Conservation (phyloP, 2,329 filamentous ascomycete genomes). For the Nemania sp. region DNA sequence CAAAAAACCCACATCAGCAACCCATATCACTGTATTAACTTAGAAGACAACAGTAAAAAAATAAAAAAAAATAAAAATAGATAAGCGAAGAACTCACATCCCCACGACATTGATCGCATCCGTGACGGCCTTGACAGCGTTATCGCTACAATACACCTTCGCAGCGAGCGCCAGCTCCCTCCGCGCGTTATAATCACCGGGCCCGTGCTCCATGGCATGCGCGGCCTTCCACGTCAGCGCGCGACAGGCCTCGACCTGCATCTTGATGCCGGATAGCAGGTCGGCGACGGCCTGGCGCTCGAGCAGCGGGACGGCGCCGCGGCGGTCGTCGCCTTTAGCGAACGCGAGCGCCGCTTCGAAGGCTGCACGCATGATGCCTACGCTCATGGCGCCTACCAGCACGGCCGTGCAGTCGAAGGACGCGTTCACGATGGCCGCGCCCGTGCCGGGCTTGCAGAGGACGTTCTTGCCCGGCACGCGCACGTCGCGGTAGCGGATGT, state of each 20-base stretch:
- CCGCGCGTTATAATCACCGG: conserved; percentile 45
- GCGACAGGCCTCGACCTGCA: conserved; percentile 54
- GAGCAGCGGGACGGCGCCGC: conserved; percentile 51
- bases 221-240: conserved; percentile 58
- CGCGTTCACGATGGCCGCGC: conserved; percentile 47
- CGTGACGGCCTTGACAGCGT: conserved; percentile 51
- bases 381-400: conserved; percentile 59
- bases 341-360: conserved; percentile 58
- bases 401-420: conserved; percentile 51
- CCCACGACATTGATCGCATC: conserved; percentile 58
- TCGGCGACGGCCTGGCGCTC: conserved; percentile 57
- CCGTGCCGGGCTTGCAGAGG: conserved; percentile 50
- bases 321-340: conserved; percentile 51
- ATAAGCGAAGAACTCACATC: conserved; percentile 43
- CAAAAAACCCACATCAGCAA: neutral
- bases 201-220: conserved; percentile 48
- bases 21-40: too few species aligned
- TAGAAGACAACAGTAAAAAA: too few species aligned
- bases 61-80: neutral
- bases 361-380: conserved; percentile 56
- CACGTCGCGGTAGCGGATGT: conserved; percentile 52
- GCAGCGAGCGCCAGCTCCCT: conserved; percentile 54
- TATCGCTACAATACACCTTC: conserved; percentile 57
- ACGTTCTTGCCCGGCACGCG: conserved; percentile 53
- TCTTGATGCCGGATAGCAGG: conserved; percentile 56